phyloP scores from a whole-genome alignment of 768 basidiomycete species.

The Hirschioporus abietinus region DNA sequence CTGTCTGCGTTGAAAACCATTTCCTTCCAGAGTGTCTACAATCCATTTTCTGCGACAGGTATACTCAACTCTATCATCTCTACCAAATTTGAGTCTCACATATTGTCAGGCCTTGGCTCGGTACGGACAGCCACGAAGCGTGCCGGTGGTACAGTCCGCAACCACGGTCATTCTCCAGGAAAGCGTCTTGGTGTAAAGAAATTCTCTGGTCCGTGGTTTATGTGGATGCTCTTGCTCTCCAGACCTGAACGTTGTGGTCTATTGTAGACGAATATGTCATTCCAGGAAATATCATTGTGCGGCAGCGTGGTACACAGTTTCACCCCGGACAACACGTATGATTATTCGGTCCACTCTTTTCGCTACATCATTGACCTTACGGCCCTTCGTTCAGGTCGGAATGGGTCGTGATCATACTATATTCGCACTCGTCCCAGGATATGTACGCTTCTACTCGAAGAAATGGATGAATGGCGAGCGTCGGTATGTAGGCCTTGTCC shows the following conservation, averaged over 20 bases:
- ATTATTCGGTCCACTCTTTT: slow-evolving; percentile 13
- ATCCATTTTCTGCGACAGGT: not conserved
- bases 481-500: slow-evolving; percentile 79
- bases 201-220: slow-evolving; percentile 68
- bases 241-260: slow-evolving; percentile 4
- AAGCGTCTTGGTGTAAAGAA: slow-evolving; percentile 94
- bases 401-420: slow-evolving; percentile 95
- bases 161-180: slow-evolving; percentile 89
- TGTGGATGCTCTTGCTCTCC: slow-evolving; percentile 2
- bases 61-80: not conserved
- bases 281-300: slow-evolving; percentile 93
- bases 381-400: slow-evolving; percentile 54
- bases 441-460: slow-evolving; percentile 89
- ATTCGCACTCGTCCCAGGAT: slow-evolving; percentile 85
- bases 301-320: slow-evolving; percentile 90
- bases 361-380: slow-evolving; percentile 8
- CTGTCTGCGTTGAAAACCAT: not conserved
- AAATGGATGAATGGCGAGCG: slow-evolving; percentile 70
- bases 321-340: slow-evolving; percentile 91
- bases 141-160: slow-evolving; percentile 90
- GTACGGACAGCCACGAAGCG: slow-evolving; percentile 94
- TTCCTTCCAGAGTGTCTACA: not conserved
- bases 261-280: slow-evolving; percentile 80
- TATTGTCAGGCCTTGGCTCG: slow-evolving; percentile 43
- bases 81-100: not conserved